phyloP scores from a whole-genome alignment of 768 basidiomycete species.

The Amyloporia xantha region DNA sequence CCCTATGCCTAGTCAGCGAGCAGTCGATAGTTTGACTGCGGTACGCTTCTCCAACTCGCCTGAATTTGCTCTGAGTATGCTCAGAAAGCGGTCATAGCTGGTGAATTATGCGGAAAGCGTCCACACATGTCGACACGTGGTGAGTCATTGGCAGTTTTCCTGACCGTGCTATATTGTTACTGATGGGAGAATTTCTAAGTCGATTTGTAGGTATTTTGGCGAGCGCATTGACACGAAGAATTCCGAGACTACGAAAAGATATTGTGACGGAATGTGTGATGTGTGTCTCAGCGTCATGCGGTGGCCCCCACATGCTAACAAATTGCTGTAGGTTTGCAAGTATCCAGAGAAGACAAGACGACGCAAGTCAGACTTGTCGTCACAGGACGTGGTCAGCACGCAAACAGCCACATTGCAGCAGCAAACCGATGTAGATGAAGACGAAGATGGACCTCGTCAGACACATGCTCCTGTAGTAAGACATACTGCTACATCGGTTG shows the following conservation, averaged over 20 bases:
- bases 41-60: slow-evolving; percentile 36
- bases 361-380: slow-evolving; percentile 44
- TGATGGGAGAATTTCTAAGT: slow-evolving; percentile 29
- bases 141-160: slow-evolving; percentile 27
- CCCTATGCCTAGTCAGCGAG: slow-evolving; percentile 59
- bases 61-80: no score
- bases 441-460: neutral
- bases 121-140: slow-evolving; percentile 63
- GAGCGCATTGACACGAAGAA: slow-evolving; percentile 52
- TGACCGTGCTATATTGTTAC: neutral
- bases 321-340: slow-evolving; percentile 58
- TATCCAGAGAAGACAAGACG: slow-evolving; percentile 58
- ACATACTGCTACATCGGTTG: no score
- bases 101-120: slow-evolving; percentile 52
- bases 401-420: slow-evolving; percentile 4
- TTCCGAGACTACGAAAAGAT: slow-evolving; percentile 34
- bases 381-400: slow-evolving; percentile 26
- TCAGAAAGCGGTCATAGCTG: slow-evolving; percentile 26
- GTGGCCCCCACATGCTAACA: neutral
- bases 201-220: slow-evolving; percentile 77
- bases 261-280: slow-evolving; percentile 79
- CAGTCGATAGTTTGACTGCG: slow-evolving; percentile 53
- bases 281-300: slow-evolving; percentile 32
- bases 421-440: neutral
- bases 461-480: neutral